Conservation (phyloP, 306 rosid species). For the Crataegus laevigata region DNA sequence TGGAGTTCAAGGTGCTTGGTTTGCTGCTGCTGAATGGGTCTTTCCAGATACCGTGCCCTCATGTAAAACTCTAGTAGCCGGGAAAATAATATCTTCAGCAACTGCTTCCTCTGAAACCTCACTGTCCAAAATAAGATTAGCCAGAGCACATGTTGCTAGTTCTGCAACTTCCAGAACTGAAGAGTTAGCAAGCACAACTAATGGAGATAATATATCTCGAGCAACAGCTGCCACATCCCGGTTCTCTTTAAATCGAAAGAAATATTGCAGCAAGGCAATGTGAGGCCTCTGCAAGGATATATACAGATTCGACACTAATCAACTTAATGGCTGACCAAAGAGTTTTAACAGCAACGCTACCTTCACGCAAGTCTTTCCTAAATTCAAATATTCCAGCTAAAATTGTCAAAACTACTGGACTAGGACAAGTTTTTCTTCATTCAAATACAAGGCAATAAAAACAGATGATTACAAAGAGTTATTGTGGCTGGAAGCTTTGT, state of each 20-base stretch:
- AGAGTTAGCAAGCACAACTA: conserved; percentile 67
- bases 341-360: conserved; percentile 75
- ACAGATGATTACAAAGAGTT: too few relatives aligned
- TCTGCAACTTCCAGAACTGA: conserved; percentile 80
- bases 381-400: conserved; percentile 85
- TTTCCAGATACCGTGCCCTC: conserved; percentile 81
- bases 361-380: conserved; percentile 88
- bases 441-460: too few relatives aligned
- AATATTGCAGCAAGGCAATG: conserved; percentile 87
- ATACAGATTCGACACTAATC: conserved; percentile 72
- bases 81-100: conserved; percentile 73
- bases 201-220: conserved; percentile 54
- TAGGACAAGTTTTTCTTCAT: too few relatives aligned
- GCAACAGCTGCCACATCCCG: conserved; percentile 71
- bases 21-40: conserved; percentile 87
- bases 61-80: conserved; percentile 80
- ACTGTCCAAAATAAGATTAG: conserved; percentile 80
- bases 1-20: too few relatives aligned
- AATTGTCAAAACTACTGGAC: neutral
- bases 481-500: too few relatives aligned
- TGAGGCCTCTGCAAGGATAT: conserved; percentile 69
- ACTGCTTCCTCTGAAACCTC: conserved; percentile 72
- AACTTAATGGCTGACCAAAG: conserved; percentile 61
- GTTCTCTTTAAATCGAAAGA: conserved; percentile 86
- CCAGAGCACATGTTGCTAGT: conserved; percentile 78